Evolutionary conservation across 768 basidiomycete species (phyloP), one percentile per base, ranked within the genome.

Genomic region (Heimioporus sp.): DNA sequence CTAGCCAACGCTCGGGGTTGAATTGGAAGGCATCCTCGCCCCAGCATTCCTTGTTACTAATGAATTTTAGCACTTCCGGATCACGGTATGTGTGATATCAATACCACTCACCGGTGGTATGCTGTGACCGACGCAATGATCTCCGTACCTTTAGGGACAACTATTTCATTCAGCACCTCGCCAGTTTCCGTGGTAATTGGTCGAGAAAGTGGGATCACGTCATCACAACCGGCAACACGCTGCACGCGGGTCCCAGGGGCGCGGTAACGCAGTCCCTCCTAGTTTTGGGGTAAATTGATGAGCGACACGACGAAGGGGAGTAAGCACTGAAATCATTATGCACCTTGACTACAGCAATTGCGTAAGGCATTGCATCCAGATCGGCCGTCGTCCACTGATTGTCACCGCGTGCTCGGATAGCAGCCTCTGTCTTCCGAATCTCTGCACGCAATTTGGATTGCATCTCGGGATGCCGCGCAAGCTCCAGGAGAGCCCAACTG

Each of bases 371-470:
- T 7, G 24, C 24, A 28, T 28, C 24, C 5, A 80, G 70, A 57
- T 82, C 90, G 0, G 71, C 45, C 46, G 28, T 28, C 6, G 46
- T 46, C 10, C 35, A 46, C 16, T 46, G 38, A 21, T 37, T 31
- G 32, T 46, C 40, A 16, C 42, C 37, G 31, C 32, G 45, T 46
- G 46, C 37, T 19, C 28, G 37, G 17, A 48, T 48, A 19, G 38
- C 30, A 10, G 47, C 38, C 30, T 48, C 47, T 5, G n/a, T 48
- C 38, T 40, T 7, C 7, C 16, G 41, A 31, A 63, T 60, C 43
- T 62, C 61, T 2, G 17, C 70, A 12, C 90, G 80, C n/a, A 91
- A 78, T 52, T 73, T 76, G 4, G 68, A 66, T 61, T 92, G 89
- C 4, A 82, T 64, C n/a, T 80, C 72, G 0, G 79, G 82, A 54